Percentiles rank a stretch among this genome's conserved stretches.
Evolutionary conservation across 371 early-diverging fungal species (phyloP).

Genomic region (Dinochytrium kinnereticum): DNA sequence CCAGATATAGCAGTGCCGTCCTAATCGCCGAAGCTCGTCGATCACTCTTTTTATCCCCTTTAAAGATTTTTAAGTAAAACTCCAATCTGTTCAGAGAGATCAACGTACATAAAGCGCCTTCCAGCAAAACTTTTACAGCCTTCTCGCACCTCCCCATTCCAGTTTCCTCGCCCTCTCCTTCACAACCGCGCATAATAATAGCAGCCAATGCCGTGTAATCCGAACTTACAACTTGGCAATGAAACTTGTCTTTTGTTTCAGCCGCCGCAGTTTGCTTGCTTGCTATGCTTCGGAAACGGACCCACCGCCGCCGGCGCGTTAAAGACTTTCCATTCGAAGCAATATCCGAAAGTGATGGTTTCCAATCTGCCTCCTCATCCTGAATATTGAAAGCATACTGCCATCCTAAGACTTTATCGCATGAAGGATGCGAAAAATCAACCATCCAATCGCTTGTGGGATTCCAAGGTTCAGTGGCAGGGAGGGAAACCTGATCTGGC

Average conservation of each 20-base stretch:
- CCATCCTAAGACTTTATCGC: not conserved
- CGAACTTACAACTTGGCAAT: not conserved
- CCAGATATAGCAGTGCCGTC: not conserved
- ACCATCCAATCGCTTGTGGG: not conserved
- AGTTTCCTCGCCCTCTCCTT: too few relatives aligned
- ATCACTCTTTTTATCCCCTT: not conserved
- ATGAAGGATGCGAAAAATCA: not conserved
- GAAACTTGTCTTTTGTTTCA: not conserved
- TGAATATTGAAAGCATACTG: not conserved
- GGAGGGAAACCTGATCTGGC: not conserved
- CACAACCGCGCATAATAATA: too few relatives aligned
- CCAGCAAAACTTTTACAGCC: not conserved
- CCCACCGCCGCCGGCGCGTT: not conserved
- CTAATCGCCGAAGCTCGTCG: not conserved
- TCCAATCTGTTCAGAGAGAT: too few relatives aligned
- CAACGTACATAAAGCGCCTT: not conserved
- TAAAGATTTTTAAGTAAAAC: not conserved
- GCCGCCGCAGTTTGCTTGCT: not conserved
- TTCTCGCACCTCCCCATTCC: not conserved
- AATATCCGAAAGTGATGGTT: not conserved
- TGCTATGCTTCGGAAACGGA: not conserved
- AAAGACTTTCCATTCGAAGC: not conserved
- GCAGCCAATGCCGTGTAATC: not conserved
- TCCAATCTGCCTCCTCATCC: not conserved
- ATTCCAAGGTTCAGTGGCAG: not conserved